phyloP scores from a whole-genome alignment of 75 land plant genomes.

The Cupressus sempervirens region DNA sequence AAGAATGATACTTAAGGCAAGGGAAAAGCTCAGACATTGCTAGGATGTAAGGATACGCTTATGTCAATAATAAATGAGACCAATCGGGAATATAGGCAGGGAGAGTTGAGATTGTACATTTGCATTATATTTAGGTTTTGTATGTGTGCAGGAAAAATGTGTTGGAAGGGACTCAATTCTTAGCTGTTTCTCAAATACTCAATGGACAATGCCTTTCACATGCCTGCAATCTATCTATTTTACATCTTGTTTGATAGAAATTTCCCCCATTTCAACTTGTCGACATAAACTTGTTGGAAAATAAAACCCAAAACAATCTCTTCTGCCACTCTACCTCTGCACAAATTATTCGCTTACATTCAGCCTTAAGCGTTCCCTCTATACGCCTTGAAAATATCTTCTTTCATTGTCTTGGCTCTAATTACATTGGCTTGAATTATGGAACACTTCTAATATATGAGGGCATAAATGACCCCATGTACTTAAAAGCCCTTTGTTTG shows the following conservation, averaged over 20 bases:
- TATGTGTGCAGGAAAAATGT: background rate
- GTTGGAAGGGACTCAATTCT: background rate
- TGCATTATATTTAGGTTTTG: background rate
- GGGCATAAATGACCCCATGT: no score
- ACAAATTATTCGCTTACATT: background rate
- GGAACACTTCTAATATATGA: no score
- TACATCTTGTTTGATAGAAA: background rate
- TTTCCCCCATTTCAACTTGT: background rate
- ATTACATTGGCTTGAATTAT: no score
- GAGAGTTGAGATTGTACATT: background rate
- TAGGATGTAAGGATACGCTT: background rate
- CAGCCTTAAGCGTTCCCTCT: background rate
- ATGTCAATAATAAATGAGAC: background rate
- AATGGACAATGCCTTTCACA: background rate
- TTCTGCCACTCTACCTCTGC: background rate
- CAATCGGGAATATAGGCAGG: background rate
- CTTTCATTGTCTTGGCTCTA: no score
- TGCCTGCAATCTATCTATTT: background rate
- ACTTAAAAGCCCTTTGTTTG: no score
- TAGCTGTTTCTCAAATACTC: background rate
- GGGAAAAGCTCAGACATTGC: background rate
- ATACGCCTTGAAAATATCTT: no score
- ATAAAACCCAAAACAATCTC: background rate
- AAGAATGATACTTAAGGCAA: background rate
- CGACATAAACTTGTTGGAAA: background rate